A percentile compares a stretch with the other conserved stretches of the same genome.
Conservation (phyloP, 768 basidiomycete species). For the Hypholoma sublateritium region DNA sequence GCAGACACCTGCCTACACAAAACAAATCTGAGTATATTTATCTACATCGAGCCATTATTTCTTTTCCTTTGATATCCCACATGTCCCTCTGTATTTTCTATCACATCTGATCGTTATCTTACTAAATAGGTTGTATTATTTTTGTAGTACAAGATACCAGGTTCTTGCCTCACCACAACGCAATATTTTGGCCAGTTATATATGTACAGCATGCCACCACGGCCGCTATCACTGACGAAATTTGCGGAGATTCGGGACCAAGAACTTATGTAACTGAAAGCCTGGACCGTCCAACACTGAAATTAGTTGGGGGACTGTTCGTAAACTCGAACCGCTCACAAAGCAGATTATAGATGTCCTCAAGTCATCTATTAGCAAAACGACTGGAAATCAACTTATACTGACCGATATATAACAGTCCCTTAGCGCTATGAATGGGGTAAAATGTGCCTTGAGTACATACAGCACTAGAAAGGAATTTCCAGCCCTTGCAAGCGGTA, state of each 20-base stretch:
- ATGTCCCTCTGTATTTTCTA: slow-evolving; percentile 13
- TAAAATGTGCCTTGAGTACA: slow-evolving; percentile 20
- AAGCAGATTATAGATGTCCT: no score
- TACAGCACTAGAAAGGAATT: slow-evolving; percentile 16
- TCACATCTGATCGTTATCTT: slow-evolving; percentile 20
- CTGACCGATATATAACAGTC: not conserved
- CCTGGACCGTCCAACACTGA: no score
- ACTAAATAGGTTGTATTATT: slow-evolving; percentile 21
- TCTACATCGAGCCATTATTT: slow-evolving; percentile 2
- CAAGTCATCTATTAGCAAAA: no score
- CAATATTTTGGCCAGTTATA: not conserved
- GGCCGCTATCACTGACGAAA: not conserved
- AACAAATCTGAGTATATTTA: slow-evolving; percentile 4
- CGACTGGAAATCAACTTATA: not conserved
- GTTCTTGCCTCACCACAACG: not conserved
- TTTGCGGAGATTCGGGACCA: no score
- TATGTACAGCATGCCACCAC: not conserved
- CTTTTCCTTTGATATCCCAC: slow-evolving; percentile 3
- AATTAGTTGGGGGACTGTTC: no score
- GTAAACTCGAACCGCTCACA: no score
- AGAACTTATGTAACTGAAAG: no score
- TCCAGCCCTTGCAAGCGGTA: slow-evolving; percentile 20
- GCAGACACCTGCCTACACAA: slow-evolving; percentile 1
- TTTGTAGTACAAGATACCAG: slow-evolving; percentile 17
- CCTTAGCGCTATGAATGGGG: slow-evolving; percentile 4